These are phyloP conservation scores for Colletotrichum sublineola DNA, from an alignment of 2,329 filamentous ascomycete genomes.

Conservation along the genomic window DNA sequence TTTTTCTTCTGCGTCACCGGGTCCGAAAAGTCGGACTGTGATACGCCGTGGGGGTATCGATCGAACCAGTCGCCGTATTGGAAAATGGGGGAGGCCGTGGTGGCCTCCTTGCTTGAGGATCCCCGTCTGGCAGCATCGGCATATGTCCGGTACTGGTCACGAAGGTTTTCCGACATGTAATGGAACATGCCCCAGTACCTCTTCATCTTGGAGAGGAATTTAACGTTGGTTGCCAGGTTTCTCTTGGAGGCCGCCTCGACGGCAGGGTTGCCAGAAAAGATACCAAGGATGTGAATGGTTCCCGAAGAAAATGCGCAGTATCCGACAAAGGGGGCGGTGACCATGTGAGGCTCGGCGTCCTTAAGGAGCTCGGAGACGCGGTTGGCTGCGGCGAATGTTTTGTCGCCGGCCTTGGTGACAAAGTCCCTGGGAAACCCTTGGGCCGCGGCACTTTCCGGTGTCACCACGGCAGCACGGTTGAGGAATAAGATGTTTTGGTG, in stretches of 20 bases:
- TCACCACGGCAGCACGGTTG: slow-evolving; percentile 86
- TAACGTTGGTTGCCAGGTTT: slow-evolving; percentile 88
- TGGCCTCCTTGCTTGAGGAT: slow-evolving; percentile 61
- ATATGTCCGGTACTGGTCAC: slow-evolving; percentile 87
- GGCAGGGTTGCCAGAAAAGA: slow-evolving; percentile 85
- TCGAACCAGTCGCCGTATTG: slow-evolving; percentile 99
- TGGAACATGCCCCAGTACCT: slow-evolving; percentile 99
- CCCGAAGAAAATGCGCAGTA: slow-evolving; percentile 95
- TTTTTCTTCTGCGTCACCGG: slow-evolving; percentile 76
- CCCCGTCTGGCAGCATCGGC: slow-evolving; percentile 84
- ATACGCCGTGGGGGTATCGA: slow-evolving; percentile 92
- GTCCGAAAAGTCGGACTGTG: slow-evolving; percentile 85
- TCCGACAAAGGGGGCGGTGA: slow-evolving; percentile 92
- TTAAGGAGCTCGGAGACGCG: slow-evolving; percentile 87
- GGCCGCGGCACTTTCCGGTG: slow-evolving; percentile 73
- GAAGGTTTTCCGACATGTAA: slow-evolving; percentile 93
- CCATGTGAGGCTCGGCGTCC: slow-evolving; percentile 82
- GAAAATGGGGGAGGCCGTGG: slow-evolving; percentile 76
- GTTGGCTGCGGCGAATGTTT: slow-evolving; percentile 86
- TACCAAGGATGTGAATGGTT: slow-evolving; percentile 93
- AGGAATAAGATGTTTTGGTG: slow-evolving; percentile 93
- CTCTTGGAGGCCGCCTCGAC: slow-evolving; percentile 84
- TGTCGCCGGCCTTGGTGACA: slow-evolving; percentile 78
- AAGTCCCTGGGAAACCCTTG: slow-evolving; percentile 83
- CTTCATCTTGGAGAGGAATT: slow-evolving; percentile 94